phyloP scores from a whole-genome alignment of 257 asterid genomes.

The Buddleja alternifolia region DNA sequence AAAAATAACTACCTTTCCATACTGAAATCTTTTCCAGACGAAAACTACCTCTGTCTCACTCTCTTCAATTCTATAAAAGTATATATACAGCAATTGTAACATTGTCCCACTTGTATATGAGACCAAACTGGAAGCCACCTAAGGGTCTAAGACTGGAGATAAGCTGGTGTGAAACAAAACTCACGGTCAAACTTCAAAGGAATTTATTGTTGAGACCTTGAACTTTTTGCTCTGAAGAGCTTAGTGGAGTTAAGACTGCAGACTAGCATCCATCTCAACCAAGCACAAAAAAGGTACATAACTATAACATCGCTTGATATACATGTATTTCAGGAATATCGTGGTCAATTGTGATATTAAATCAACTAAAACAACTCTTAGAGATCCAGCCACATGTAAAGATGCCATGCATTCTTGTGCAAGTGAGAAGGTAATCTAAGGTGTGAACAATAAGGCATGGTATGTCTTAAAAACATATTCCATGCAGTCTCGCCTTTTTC shows the following conservation, averaged over 20 bases:
- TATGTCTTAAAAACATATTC: too few species aligned
- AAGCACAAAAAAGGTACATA: constrained; percentile 1
- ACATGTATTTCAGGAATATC: not conserved
- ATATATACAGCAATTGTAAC: not conserved
- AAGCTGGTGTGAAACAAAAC: not conserved
- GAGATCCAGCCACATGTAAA: not conserved
- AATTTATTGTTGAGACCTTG: not conserved
- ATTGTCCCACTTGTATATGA: not conserved
- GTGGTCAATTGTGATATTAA: not conserved
- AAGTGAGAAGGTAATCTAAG: not conserved
- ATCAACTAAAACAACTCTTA: not conserved
- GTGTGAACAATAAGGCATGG: too few species aligned
- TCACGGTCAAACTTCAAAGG: not conserved
- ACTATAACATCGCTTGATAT: not conserved
- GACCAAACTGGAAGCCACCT: not conserved
- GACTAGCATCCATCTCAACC: not conserved
- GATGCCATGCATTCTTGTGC: not conserved
- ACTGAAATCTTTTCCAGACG: too few species aligned
- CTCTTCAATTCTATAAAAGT: too few species aligned
- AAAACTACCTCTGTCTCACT: too few species aligned
- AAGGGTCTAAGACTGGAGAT: not conserved
- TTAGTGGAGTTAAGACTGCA: not conserved
- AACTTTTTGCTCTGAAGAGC: not conserved
- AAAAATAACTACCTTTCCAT: too few species aligned
- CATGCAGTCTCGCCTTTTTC: too few species aligned